Evolutionary conservation across 306 rosid species (phyloP), one percentile per base, ranked within the genome.

Genomic region (Canavalia gladiata): DNA sequence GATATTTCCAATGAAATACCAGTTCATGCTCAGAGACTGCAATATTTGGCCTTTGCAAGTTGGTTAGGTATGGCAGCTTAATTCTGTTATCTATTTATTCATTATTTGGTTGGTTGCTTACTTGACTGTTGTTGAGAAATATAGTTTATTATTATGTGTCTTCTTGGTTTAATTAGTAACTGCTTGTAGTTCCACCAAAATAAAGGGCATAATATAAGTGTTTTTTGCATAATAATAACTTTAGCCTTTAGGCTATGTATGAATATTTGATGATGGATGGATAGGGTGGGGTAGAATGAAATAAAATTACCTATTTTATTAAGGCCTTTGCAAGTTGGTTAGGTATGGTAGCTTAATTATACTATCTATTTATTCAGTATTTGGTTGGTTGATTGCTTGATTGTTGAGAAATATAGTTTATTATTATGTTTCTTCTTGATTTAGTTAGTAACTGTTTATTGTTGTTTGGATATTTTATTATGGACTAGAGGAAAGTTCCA

Each of bases 1-100:
- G 99, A 95, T 90, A 93, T 96, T 81, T 89, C 98, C 77, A 93
- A 92, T 74, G 99, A 96, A 84, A 96, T 96, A 84, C 99, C 98
- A 4, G 90, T 88, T 76, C 97, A 96, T 85, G 99, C 97, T 74
- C 99, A 96, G 87, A 93, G 80, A 85, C 86, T 96, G 79, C 99
- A 96, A 83, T 96, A 96, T 87, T 83, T 91, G 89, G 99, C 99
- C 77, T 96, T 96, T 83, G 99, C 97, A 42, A 93, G 99, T 85
- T 96, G 99, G 99, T 78, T 96, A 85, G 99, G 99, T 95, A 90
- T 63, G 86, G 33, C 43, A 25, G 66, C 64, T 68, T 75, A 77
- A 58, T 68, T 63, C 59, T 68, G 50, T 62, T 58, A 12, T 83
- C 54, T 75, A 43, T 88, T 56, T 10, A 63, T 74, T 66, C 5